phyloP scores from a whole-genome alignment of 768 basidiomycete genomes.

The Collybiopsis confluens region DNA sequence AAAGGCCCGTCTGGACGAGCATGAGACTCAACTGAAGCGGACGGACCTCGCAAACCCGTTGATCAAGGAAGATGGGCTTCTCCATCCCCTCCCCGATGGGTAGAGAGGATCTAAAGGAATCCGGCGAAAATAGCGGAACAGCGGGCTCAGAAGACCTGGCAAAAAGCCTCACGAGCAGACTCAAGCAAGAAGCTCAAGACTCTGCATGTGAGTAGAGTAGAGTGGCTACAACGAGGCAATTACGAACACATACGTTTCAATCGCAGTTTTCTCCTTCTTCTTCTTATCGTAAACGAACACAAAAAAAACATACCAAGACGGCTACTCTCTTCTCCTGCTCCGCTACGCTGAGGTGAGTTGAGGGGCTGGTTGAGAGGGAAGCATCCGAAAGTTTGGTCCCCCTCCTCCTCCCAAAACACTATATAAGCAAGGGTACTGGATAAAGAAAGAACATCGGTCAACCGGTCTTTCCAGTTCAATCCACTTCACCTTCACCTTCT shows the following conservation, averaged over 20 bases:
- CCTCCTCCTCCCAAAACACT: not conserved
- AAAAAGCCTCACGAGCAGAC: too few species aligned
- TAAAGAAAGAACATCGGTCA: not conserved
- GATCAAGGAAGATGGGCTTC: not conserved
- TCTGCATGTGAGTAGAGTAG: not conserved
- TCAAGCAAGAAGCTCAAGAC: not conserved
- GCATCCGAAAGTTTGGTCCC: too few species aligned
- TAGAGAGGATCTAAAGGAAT: not conserved
- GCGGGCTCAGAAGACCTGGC: not conserved
- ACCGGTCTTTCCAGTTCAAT: not conserved
- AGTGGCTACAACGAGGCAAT: conserved; percentile 5
- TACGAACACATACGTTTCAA: not conserved
- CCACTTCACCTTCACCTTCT: not conserved
- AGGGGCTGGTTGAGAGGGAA: too few species aligned
- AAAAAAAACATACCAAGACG: not conserved
- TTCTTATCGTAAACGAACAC: too few species aligned
- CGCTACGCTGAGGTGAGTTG: too few species aligned
- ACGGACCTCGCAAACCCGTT: too few species aligned
- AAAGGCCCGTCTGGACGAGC: not conserved
- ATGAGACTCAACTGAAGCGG: too few species aligned
- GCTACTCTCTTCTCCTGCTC: too few species aligned
- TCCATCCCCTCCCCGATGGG: too few species aligned
- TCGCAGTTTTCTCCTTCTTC: too few species aligned
- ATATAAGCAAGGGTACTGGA: not conserved
- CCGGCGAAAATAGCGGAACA: conserved; percentile 1